A percentile compares a stretch with the other conserved stretches of the same genome.
phyloP scores from a whole-genome alignment of 2,329 filamentous ascomycete genomes.

The Catunica adiposa region DNA sequence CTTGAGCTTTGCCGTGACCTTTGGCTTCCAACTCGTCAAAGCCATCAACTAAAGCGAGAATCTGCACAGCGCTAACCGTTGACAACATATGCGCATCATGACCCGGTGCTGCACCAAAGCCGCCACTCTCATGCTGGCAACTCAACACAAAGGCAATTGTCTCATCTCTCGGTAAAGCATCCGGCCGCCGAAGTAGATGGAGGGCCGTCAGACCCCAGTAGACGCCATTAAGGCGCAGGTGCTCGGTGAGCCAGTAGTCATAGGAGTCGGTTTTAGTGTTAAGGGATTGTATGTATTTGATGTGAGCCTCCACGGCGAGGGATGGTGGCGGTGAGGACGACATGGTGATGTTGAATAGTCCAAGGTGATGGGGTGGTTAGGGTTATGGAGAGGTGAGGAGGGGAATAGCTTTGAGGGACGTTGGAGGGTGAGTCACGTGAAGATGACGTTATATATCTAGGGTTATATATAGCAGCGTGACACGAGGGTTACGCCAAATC shows the following conservation, averaged over 20 bases:
- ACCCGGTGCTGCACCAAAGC: slow-evolving; percentile 83
- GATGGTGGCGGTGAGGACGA: background rate
- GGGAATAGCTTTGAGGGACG: background rate
- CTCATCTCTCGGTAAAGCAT: slow-evolving; percentile 63
- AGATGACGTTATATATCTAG: background rate
- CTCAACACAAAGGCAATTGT: slow-evolving; percentile 88
- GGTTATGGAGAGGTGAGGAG: background rate
- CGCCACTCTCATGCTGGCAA: slow-evolving; percentile 78
- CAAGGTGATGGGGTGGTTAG: background rate
- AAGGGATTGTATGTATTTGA: slow-evolving; percentile 82
- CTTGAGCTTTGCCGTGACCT: slow-evolving; percentile 46
- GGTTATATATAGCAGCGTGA: too few species aligned
- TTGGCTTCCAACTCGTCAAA: slow-evolving; percentile 64
- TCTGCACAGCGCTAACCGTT: slow-evolving; percentile 88
- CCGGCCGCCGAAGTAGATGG: slow-evolving; percentile 64
- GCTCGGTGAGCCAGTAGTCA: slow-evolving; percentile 96
- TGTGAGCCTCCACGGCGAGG: slow-evolving; percentile 43
- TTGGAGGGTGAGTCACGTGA: background rate
- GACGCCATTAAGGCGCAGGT: slow-evolving; percentile 83
- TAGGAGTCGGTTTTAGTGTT: slow-evolving; percentile 87
- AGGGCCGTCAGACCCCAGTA: slow-evolving; percentile 92
- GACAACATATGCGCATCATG: slow-evolving; percentile 95
- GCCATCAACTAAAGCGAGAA: slow-evolving; percentile 72
- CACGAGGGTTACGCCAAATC: too few species aligned
- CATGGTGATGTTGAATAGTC: background rate